Evolutionary conservation across 306 rosid genomes (phyloP), one percentile per base, ranked within the genome.

Genomic region (Malus sieversii): DNA sequence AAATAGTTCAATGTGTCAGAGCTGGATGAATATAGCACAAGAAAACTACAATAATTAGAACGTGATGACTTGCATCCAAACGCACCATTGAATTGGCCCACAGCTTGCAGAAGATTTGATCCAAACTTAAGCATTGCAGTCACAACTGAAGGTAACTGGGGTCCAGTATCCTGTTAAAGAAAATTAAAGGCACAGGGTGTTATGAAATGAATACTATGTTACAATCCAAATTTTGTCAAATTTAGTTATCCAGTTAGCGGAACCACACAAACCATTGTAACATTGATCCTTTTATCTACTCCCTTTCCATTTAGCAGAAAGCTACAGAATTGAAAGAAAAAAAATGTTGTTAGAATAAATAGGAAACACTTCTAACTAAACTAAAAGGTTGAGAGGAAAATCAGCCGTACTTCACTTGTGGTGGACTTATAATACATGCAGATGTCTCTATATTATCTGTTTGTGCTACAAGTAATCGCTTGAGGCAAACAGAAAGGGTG

Each of bases 281-380:
- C 63, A 65, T 75, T 89, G 67, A 82, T 89, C 84, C 99, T 86
- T 70, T 74, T 74, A 23, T 81, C 82, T 32, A 92, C 84, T 64
- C 87, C 96, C 85, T 75, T 96, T 77, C 99, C 99, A 81, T 96
- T 96, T 70, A 96, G 78, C 81, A 96, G 90, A 87, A 96, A 85
- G 84, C 99, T 96, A 82, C 79, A 86, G 71, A n/a, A 76, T 13
- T 68, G 29, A 68, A 70, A 82, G 19, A 82, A 68, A 67, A 82
- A 16, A 79, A 72, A 52, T 19, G 27, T 74, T 65, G 83, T 79
- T 85, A 88, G 84, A 71, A 72, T 57, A 75, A 72, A 78, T 13
- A 23, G 19, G 70, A 62, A 71, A 75, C 23, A 74, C 58, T 69
- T 46, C 66, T 59, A 27, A 40, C 20, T 53, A 33, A 76, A 68